phyloP scores from a whole-genome alignment of 2,329 filamentous ascomycete genomes.

The Parasarocladium wereldwijsianum region DNA sequence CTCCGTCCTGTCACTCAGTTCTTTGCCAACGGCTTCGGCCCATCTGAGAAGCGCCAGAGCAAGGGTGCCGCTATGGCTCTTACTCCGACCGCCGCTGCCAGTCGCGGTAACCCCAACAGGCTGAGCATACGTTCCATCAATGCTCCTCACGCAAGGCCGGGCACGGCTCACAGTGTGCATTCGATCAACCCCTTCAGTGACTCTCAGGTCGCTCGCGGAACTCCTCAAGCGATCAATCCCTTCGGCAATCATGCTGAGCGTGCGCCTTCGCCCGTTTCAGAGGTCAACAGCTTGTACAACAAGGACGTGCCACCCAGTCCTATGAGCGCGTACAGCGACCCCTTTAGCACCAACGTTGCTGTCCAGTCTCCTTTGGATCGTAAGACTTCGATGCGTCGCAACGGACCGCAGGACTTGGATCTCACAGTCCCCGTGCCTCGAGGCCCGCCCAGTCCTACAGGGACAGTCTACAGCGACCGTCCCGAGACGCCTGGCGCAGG shows the following conservation, averaged over 20 bases:
- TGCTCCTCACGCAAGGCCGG: slow-evolving; percentile 33
- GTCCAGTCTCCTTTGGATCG: slow-evolving; percentile 24
- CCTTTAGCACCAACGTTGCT: slow-evolving; percentile 21
- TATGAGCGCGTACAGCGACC: slow-evolving; percentile 22
- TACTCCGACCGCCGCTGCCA: slow-evolving; percentile 14
- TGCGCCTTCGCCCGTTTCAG: slow-evolving; percentile 24
- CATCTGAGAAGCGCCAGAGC: slow-evolving; percentile 33
- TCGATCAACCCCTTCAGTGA: slow-evolving; percentile 58
- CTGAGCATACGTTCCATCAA: slow-evolving; percentile 11
- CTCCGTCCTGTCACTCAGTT: slow-evolving; percentile 77
- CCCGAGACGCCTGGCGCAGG: slow-evolving; percentile 16
- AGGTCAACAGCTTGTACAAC: slow-evolving; percentile 14
- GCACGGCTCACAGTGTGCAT: slow-evolving; percentile 30
- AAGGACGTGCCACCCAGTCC: slow-evolving; percentile 16
- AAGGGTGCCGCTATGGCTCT: slow-evolving; percentile 28
- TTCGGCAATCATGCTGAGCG: slow-evolving; percentile 47
- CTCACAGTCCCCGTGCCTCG: slow-evolving; percentile 30
- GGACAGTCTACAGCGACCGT: slow-evolving; percentile 39
- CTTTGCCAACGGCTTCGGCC: slow-evolving; percentile 48
- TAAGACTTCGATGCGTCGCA: slow-evolving; percentile 42
- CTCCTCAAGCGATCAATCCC: slow-evolving; percentile 42
- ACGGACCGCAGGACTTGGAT: slow-evolving; percentile 31
- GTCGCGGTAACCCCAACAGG: slow-evolving; percentile 9
- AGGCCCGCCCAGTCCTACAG: slow-evolving; percentile 36
- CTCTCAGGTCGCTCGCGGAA: too few relatives aligned